Evolutionary conservation across 176 grass and related monocot species (phyloP).

Genomic region (Avena eriantha): DNA sequence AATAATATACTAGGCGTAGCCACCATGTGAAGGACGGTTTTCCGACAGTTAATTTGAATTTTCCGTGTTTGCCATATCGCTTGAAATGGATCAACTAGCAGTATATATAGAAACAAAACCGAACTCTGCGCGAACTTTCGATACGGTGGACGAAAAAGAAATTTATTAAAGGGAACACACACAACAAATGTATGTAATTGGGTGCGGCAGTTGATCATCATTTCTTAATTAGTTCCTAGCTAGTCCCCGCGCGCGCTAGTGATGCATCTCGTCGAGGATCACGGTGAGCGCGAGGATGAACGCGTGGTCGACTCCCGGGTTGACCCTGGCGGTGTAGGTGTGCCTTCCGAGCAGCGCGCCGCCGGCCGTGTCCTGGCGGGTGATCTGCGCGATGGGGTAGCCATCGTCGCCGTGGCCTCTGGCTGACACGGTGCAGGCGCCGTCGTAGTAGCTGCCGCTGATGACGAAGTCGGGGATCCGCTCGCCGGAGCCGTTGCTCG

Average conservation of each 20-base stretch:
- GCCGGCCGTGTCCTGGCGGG: slow-evolving; percentile 29
- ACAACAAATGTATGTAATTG: too few species aligned
- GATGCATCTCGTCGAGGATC: slow-evolving; percentile 58
- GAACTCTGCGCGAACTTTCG: neutral
- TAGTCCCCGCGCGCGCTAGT: neutral
- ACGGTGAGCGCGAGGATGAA: slow-evolving; percentile 55
- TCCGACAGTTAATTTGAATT: neutral
- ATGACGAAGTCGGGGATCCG: slow-evolving; percentile 52
- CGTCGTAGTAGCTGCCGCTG: slow-evolving; percentile 49
- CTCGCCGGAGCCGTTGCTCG: slow-evolving; percentile 38
- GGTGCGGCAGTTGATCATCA: too few species aligned
- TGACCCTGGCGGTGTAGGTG: slow-evolving; percentile 44
- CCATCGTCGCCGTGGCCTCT: slow-evolving; percentile 26
- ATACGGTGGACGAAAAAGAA: neutral
- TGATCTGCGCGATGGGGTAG: slow-evolving; percentile 40
- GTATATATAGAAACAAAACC: neutral
- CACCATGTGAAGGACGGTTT: neutral
- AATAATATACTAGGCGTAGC: too few species aligned
- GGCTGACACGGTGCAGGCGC: slow-evolving; percentile 34
- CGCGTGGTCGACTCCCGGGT: slow-evolving; percentile 52
- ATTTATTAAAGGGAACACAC: too few species aligned
- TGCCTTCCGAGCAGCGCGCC: slow-evolving; percentile 33
- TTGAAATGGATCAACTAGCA: neutral
- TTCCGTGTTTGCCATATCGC: neutral
- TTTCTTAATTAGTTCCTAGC: neutral